A percentile compares a stretch with the other conserved stretches of the same genome.
These are phyloP conservation scores for Ambrosia trifida DNA, from an alignment of 129 eudicot species.

Conservation along the genomic window DNA sequence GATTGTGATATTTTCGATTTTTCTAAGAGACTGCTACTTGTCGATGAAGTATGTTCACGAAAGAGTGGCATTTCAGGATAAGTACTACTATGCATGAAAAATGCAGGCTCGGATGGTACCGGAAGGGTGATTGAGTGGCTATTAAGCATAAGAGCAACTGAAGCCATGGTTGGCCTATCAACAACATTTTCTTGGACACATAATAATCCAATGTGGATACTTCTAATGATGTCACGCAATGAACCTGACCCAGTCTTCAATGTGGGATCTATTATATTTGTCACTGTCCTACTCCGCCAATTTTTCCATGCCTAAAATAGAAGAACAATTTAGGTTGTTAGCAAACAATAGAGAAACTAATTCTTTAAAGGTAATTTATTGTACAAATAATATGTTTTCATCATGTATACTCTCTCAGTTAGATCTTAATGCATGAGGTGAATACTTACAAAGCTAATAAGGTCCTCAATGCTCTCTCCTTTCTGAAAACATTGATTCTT, in stretches of 20 bases:
- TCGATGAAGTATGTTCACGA: background rate
- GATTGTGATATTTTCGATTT: background rate
- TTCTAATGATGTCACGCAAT: constrained; percentile 12
- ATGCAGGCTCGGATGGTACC: background rate
- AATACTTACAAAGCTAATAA: constrained; percentile 1
- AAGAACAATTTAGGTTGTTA: background rate
- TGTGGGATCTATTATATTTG: constrained; percentile 1
- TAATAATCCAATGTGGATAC: background rate
- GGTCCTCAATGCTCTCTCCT: background rate
- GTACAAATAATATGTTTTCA: background rate
- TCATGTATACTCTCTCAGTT: background rate
- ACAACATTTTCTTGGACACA: background rate
- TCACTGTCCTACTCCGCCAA: background rate
- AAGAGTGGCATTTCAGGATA: constrained; percentile 1
- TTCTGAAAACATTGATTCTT: constrained; percentile 7
- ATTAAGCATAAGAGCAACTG: background rate
- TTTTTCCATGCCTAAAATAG: constrained; percentile 6
- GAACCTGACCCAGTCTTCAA: background rate
- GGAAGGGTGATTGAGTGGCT: background rate
- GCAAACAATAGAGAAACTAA: background rate
- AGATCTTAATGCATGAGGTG: background rate
- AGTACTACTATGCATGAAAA: background rate
- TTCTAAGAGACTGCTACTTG: background rate
- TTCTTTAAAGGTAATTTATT: background rate
- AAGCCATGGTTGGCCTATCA: constrained; percentile 7